Evolutionary conservation across 2,329 filamentous ascomycete species (phyloP).

Genomic region (Colletotrichum plurivorum): DNA sequence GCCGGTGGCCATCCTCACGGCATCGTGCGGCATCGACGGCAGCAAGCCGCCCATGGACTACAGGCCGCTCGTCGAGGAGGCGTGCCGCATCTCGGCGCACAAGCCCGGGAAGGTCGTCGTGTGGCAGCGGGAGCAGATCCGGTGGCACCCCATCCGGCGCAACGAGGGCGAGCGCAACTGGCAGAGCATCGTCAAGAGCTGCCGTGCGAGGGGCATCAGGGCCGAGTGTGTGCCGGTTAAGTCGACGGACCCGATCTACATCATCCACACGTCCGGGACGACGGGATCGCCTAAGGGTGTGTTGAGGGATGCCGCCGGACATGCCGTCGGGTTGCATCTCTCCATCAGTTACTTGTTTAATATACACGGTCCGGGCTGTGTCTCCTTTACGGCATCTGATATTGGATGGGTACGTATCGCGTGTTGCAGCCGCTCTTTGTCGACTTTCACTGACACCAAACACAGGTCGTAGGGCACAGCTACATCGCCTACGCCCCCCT

Average conservation of each 20-base stretch:
- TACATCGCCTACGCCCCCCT: conserved; percentile 94
- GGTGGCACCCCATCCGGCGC: conserved; percentile 80
- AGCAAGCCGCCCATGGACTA: conserved; percentile 85
- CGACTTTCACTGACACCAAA: background rate
- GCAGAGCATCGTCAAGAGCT: conserved; percentile 82
- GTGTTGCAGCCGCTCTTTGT: background rate
- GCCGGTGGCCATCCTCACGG: conserved; percentile 84
- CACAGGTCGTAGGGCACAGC: conserved; percentile 69
- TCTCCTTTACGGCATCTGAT: conserved; percentile 81
- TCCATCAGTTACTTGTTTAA: conserved; percentile 88
- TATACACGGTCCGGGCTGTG: conserved; percentile 86
- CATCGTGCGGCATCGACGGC: conserved; percentile 93
- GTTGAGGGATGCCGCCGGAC: conserved; percentile 84
- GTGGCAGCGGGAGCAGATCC: conserved; percentile 85
- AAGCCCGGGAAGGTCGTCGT: conserved; percentile 82
- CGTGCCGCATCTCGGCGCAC: conserved; percentile 75
- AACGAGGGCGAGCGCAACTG: conserved; percentile 82
- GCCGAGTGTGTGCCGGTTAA: conserved; percentile 84
- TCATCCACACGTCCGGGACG: conserved; percentile 90
- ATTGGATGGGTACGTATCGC: conserved; percentile 81
- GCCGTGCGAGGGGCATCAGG: conserved; percentile 74
- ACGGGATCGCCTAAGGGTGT: conserved; percentile 89
- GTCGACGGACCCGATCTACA: conserved; percentile 86
- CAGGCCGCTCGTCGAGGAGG: conserved; percentile 81
- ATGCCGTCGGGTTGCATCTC: conserved; percentile 87